Evolutionary conservation across 2,329 filamentous ascomycete genomes (phyloP), one percentile per base, ranked within the genome.

Genomic region (Cercospora janseana): DNA sequence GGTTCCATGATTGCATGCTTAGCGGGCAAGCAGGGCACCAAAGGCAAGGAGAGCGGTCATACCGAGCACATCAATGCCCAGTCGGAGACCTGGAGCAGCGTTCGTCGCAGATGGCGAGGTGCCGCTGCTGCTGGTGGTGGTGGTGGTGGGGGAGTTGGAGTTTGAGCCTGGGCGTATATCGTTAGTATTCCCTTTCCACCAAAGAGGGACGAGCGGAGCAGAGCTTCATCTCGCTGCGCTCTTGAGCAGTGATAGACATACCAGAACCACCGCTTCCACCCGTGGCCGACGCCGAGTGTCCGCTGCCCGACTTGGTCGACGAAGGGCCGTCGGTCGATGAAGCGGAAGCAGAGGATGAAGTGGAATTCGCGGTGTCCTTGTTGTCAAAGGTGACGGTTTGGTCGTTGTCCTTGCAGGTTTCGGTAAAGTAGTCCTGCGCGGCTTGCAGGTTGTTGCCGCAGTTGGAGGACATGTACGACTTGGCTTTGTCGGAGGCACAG

Each of bases 341-440:
- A n/a, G 56, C 52, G 13, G 47, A 24, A 7, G 52, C 54, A 4
- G 46, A 24, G 20, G 52, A 31, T 21, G n/a, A 47, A 46, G 48
- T 23, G 40, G 24, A 27, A 6, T 43, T 18, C 13, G 28, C 26
- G 24, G 28, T 26, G 2, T 43, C 23, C 2, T 38, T 20, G 13
- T 24, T 15, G 8, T 31, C 9, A 12, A 46, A 26, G n/a, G 31
- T 37, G 51, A 68, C 57, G 10, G 57, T 57, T 15, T 64, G 56
- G 43, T 65, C 66, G 23, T 61, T 65, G 27, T 56, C 54, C 27
- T 63, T 61, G 62, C 68, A 70, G 27, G 61, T 55, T 31, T 56
- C 54, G 24, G 59, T 54, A 54, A 67, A 68, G 29, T 59, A 64
- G 46, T 56, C 60, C 54, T 60, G 57, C 23, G 66, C 68, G 13